Base-by-base conservation (phyloP, 2,329 filamentous ascomycete species). In the Ophiostoma ulmi region DNA sequence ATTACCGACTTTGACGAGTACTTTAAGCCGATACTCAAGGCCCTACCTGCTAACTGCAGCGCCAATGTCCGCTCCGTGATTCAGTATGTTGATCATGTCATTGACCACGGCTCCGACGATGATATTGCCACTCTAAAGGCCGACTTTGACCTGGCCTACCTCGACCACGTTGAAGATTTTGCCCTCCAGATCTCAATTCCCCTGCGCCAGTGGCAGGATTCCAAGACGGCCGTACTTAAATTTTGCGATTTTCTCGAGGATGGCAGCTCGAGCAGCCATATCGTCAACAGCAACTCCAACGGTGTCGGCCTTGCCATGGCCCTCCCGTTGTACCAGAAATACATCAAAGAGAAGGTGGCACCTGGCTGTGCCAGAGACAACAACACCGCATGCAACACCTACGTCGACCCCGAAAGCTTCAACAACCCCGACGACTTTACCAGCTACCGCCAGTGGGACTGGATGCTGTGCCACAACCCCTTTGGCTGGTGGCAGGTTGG, bases 41-140 rank as follows among this genome's bases (percentile, higher is more conserved):
- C 84, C 13, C 85, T 87, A 78, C 83, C 86, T 0, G 74, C 79
- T 75, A 88, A 88, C 78, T 88, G 86, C 80, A 86, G 82, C 74
- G 76, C 76, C 17, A 86, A 88, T 74, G 77, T 88, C 31, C 76
- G 78, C 22, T 76, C 79, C 2, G 84, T 87, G 20, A 79, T 87
- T 70, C 78, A 83, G 22, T 78, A 55, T 39, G 11, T 35, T 4
- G 36, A 41, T 17, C 2, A 55, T 35, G 8, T 61, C 20, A 36
- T 69, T 13, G 44, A 7, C 31, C 13, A 48, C 11, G 55, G 66
- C 38, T 38, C 22, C 8, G 31, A 31, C 10, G 5, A 4, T 7
- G n/a, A 55, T 10, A 41, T 58, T 5, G 6, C 26, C 1, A 35
- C 35, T 2, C 44, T 55, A 14, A 38, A 66, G 36, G 10, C 13